Evolutionary conservation across 2,329 filamentous ascomycete genomes (phyloP).

Genomic region (Pestalotiopsis sp.): DNA sequence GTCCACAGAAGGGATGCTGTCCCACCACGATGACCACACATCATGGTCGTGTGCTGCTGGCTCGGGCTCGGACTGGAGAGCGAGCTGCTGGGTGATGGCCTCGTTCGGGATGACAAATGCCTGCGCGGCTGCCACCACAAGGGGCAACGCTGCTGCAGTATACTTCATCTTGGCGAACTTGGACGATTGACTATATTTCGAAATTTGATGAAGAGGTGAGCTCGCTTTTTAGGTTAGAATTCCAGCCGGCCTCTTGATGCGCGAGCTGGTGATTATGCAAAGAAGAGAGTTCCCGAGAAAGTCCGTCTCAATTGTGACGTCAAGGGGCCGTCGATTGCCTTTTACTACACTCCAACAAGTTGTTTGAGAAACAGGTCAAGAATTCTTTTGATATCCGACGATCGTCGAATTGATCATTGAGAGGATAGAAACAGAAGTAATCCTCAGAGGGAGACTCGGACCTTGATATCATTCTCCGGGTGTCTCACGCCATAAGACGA

Average conservation of each 20-base stretch:
- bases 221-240: neutral
- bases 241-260: neutral
- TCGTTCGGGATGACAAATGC: constrained; percentile 32
- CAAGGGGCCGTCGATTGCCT: neutral
- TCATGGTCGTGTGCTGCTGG: constrained; percentile 3
- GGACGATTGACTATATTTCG: neutral
- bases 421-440: neutral
- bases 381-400: neutral
- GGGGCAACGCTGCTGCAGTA: constrained; percentile 21
- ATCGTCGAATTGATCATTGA: neutral
- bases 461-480: neutral
- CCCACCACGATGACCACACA: constrained; percentile 19
- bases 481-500: neutral
- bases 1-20: constrained; percentile 18
- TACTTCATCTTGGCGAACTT: constrained; percentile 24
- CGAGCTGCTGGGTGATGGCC: constrained; percentile 27
- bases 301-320: neutral
- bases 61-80: constrained; percentile 20
- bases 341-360: neutral
- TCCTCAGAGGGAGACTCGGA: neutral
- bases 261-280: neutral
- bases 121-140: constrained; percentile 23
- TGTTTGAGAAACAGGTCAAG: too few species aligned
- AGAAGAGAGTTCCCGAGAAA: neutral
- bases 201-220: neutral